These are phyloP conservation scores for Linderniella brevidens DNA, from an alignment of 257 asterid genomes.

Conservation along the genomic window DNA sequence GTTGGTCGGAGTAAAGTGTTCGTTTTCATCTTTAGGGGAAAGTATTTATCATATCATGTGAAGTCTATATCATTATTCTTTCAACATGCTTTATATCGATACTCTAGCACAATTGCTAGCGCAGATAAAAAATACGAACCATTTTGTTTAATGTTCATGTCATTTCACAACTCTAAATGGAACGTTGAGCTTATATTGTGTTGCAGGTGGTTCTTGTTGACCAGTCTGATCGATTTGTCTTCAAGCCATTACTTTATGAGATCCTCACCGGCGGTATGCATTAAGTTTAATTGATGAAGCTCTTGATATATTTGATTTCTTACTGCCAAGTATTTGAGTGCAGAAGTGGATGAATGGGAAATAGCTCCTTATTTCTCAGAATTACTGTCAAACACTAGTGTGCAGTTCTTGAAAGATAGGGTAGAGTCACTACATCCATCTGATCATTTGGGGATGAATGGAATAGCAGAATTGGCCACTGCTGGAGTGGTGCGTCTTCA, in stretches of 20 bases:
- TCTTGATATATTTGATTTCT: background rate
- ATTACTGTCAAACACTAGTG: constrained; percentile 59
- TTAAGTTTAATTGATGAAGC: constrained; percentile 4
- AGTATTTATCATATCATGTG: no score
- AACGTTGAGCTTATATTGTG: constrained; percentile 5
- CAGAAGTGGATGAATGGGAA: constrained; percentile 98
- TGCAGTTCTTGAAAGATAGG: constrained; percentile 59
- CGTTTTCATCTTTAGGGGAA: no score
- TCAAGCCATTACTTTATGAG: constrained; percentile 88
- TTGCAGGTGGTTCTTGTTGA: constrained; percentile 84
- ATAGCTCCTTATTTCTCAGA: constrained; percentile 91
- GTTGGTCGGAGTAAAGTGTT: constrained; percentile 2
- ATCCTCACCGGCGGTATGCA: constrained; percentile 85
- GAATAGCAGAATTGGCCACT: constrained; percentile 23
- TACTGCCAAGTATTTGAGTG: constrained; percentile 9
- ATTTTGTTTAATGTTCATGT: no score
- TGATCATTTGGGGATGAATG: constrained; percentile 40
- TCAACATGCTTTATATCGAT: no score
- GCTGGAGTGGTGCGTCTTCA: constrained; percentile 76
- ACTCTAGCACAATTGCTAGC: no score
- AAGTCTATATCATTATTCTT: no score
- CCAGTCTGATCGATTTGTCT: constrained; percentile 81
- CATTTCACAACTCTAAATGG: no score
- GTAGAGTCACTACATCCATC: constrained; percentile 56
- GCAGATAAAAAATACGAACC: no score